Evolutionary conservation across 2,329 filamentous ascomycete genomes (phyloP).

Genomic region (Pestalotiopsis fici): DNA sequence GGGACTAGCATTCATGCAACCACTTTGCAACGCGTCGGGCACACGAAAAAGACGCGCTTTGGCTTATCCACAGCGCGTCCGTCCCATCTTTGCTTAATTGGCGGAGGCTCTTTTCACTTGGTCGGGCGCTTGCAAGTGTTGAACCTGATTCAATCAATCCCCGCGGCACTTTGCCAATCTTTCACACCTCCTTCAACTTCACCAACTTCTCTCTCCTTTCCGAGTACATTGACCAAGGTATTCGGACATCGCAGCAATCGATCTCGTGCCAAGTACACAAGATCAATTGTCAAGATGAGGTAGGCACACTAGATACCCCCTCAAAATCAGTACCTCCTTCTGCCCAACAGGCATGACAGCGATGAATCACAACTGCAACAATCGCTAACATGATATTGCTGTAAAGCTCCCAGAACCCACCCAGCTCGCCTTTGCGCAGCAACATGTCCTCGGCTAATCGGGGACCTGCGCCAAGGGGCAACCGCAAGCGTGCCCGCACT

Average conservation of each 20-base stretch:
- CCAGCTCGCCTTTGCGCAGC: slow-evolving; percentile 78
- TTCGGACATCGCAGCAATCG: background rate
- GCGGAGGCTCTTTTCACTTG: background rate
- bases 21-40: background rate
- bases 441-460: slow-evolving; percentile 85
- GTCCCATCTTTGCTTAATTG: slow-evolving; percentile 3
- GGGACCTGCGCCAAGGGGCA: slow-evolving; percentile 55
- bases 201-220: background rate
- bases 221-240: background rate
- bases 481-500: slow-evolving; percentile 57
- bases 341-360: background rate
- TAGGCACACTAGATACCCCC: background rate
- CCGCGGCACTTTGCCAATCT: background rate
- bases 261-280: background rate
- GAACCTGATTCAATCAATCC: background rate
- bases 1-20: background rate
- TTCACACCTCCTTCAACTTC: background rate
- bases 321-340: background rate
- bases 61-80: background rate
- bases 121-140: background rate
- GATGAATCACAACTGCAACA: background rate
- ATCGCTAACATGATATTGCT: background rate
- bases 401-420: slow-evolving; percentile 10
- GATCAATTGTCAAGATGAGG: background rate
- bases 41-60: slow-evolving; percentile 4